phyloP scores from a whole-genome alignment of 2,329 filamentous ascomycete species.

The Lachnellula suecica region DNA sequence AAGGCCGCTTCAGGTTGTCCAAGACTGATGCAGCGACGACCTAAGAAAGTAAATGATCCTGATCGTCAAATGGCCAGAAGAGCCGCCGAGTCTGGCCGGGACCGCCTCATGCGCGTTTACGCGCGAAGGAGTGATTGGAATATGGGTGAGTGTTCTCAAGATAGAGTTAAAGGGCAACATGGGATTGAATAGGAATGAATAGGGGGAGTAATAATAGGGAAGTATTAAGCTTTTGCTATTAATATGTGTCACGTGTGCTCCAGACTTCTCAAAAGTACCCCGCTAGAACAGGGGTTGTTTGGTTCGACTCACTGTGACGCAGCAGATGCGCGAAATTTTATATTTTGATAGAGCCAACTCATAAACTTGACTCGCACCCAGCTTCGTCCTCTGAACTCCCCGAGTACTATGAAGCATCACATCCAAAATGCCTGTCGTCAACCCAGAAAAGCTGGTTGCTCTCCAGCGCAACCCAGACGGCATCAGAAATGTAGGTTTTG shows the following conservation, averaged over 20 bases:
- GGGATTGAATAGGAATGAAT: background rate
- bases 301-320: background rate
- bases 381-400: background rate
- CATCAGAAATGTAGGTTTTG: conserved; percentile 82
- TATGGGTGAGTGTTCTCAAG: no score
- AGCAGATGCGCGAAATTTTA: background rate
- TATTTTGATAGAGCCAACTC: background rate
- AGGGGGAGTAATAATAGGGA: background rate
- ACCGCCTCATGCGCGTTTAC: background rate
- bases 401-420: conserved; percentile 13
- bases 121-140: background rate
- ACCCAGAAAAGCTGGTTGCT: conserved; percentile 83
- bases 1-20: no score
- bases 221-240: no score
- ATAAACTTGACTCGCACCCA: background rate
- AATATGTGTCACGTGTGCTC: no score
- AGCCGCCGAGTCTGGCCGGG: background rate
- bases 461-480: conserved; percentile 86
- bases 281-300: background rate
- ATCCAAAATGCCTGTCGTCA: conserved; percentile 80
- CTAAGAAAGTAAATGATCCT: background rate
- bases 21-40: no score
- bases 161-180: no score
- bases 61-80: background rate
- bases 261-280: no score